Conservation (phyloP, 1,284 basidiomycete genomes). For the Leucoagaricus sp. region DNA sequence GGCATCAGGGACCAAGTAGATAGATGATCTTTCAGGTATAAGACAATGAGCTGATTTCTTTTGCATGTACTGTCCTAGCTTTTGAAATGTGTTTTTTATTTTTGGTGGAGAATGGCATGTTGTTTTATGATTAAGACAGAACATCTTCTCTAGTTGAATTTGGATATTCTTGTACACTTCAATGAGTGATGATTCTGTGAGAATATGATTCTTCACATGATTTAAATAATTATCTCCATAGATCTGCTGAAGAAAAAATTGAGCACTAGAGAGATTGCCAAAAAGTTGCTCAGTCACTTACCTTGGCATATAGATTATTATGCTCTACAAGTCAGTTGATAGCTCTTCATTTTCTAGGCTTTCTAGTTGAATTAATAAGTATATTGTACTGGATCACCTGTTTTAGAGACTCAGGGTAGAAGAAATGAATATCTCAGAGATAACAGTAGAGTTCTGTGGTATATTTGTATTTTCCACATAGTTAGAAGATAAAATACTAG, state of each 20-base stretch:
- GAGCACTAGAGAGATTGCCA: too few relatives aligned
- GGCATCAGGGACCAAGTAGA: too few relatives aligned
- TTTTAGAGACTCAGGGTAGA: background rate
- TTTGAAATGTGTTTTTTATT: slow-evolving; percentile 28
- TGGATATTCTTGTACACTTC: slow-evolving; percentile 27
- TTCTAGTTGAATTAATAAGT: background rate
- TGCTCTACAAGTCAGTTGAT: slow-evolving; percentile 32
- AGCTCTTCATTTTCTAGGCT: slow-evolving; percentile 17
- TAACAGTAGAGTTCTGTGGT: background rate
- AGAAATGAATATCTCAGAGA: background rate
- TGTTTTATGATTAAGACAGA: slow-evolving; percentile 27
- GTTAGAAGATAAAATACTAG: background rate
- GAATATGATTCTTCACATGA: slow-evolving; percentile 25
- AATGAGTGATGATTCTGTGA: slow-evolving; percentile 32
- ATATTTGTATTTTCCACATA: background rate
- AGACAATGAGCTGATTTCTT: too few relatives aligned
- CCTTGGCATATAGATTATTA: slow-evolving; percentile 28
- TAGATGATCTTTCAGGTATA: too few relatives aligned
- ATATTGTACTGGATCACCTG: background rate
- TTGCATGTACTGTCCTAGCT: slow-evolving; percentile 12
- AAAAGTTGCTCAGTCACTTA: too few relatives aligned
- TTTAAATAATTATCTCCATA: slow-evolving; percentile 30
- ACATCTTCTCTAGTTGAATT: slow-evolving; percentile 28
- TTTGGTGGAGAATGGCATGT: slow-evolving; percentile 26
- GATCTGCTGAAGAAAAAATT: too few relatives aligned